phyloP scores from a whole-genome alignment of 306 rosid genomes.

The Quercus rubra region DNA sequence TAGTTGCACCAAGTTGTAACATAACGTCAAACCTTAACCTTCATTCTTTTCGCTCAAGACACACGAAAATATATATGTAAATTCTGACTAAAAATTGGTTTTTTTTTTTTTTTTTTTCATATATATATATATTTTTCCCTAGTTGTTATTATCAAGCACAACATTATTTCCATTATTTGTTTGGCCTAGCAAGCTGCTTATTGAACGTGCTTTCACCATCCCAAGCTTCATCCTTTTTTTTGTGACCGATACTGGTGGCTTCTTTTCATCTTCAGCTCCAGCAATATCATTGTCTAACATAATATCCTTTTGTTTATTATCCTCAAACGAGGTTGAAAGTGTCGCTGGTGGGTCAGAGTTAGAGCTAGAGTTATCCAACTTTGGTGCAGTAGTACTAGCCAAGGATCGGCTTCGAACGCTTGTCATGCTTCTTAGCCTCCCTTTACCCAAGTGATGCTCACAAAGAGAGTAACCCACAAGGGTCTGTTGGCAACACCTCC shows the following conservation, averaged over 20 bases:
- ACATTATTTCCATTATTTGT: constrained; percentile 8
- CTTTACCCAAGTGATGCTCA: constrained; percentile 95
- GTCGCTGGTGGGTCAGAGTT: background rate
- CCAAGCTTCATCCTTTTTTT: constrained; percentile 46
- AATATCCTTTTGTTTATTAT: constrained; percentile 1
- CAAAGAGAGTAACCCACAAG: constrained; percentile 96
- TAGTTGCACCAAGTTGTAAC: constrained; percentile 24
- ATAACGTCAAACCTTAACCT: constrained; percentile 11
- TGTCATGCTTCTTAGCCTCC: constrained; percentile 80
- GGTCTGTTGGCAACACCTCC: constrained; percentile 93
- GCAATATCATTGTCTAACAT: background rate
- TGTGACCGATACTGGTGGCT: background rate
- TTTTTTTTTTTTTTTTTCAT: background rate
- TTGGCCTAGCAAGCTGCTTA: constrained; percentile 64
- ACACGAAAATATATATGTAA: background rate
- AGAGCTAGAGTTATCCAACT: background rate
- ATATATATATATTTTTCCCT: too few relatives aligned
- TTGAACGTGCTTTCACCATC: constrained; percentile 56
- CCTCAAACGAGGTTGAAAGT: constrained; percentile 19
- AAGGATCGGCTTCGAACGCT: constrained; percentile 63
- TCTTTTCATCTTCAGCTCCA: constrained; percentile 8
- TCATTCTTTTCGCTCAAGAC: background rate
- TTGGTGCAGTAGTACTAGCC: background rate
- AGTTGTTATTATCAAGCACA: background rate
- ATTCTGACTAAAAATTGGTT: too few relatives aligned